Conservation (phyloP, 805 yeast genomes). For the Cyberlindnera misumaiensis region DNA sequence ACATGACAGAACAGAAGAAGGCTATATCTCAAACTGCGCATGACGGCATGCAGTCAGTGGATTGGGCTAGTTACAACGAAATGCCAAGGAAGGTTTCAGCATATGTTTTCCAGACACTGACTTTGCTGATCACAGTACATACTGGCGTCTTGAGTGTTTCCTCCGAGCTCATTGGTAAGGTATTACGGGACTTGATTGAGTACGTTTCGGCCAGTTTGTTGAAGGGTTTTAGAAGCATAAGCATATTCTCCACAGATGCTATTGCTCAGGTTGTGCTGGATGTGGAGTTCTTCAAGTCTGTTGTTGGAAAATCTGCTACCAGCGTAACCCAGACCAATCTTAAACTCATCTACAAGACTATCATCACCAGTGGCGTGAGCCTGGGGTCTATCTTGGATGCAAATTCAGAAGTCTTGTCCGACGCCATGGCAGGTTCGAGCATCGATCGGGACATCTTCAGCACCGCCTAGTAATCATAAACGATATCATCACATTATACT, state of each 20-base stretch:
- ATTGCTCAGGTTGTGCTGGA: conserved; percentile 47
- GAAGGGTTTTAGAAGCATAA: conserved; percentile 36
- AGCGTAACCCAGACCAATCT: conserved; percentile 12
- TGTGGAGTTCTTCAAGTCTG: conserved; percentile 40
- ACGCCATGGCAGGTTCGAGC: conserved; percentile 14
- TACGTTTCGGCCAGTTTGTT: conserved; percentile 30
- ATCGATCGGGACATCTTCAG: conserved; percentile 20
- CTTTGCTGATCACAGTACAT: conserved; percentile 44
- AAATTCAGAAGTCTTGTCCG: conserved; percentile 13
- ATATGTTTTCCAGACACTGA: conserved; percentile 42
- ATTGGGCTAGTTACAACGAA: conserved; percentile 35
- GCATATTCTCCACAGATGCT: conserved; percentile 39
- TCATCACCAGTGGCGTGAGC: conserved; percentile 9
- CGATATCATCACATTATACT: background rate
- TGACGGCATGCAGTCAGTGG: conserved; percentile 32
- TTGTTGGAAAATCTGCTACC: conserved; percentile 18
- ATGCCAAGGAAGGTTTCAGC: conserved; percentile 34
- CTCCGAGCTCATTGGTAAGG: conserved; percentile 36
- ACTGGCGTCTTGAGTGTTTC: conserved; percentile 44
- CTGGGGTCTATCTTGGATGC: conserved; percentile 3
- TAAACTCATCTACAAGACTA: conserved; percentile 18
- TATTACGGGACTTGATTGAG: conserved; percentile 39
- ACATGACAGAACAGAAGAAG: conserved; percentile 40
- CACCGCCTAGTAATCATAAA: conserved; percentile 1
- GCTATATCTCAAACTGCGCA: conserved; percentile 33